These are phyloP conservation scores for Coniella vitis DNA, from an alignment of 2,329 filamentous ascomycete genomes.

Conservation along the genomic window DNA sequence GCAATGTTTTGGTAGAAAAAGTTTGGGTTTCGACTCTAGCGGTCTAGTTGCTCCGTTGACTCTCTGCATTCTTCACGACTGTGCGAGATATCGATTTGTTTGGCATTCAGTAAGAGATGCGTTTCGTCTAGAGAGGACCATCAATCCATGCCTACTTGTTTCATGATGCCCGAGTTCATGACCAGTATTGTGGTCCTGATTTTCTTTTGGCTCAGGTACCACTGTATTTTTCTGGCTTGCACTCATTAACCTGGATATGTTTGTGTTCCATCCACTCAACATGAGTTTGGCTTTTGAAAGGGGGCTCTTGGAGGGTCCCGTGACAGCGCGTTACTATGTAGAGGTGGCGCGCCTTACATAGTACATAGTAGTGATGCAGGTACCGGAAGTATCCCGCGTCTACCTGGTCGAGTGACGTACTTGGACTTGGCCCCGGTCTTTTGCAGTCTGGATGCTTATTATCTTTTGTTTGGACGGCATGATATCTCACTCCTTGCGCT, in stretches of 20 bases:
- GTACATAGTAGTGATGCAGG: too few relatives aligned
- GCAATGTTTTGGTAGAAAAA: constrained; percentile 7
- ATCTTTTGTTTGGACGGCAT: too few relatives aligned
- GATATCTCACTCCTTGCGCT: too few relatives aligned
- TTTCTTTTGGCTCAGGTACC: too few relatives aligned
- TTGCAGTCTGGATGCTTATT: too few relatives aligned
- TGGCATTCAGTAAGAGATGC: background rate
- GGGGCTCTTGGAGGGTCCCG: too few relatives aligned
- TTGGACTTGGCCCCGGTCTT: background rate
- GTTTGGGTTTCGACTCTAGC: constrained; percentile 4
- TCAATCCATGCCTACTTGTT: background rate
- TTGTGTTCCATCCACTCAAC: too few relatives aligned
- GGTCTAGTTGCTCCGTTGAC: background rate
- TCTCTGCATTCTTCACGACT: background rate
- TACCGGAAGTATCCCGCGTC: background rate
- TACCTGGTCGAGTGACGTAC: background rate
- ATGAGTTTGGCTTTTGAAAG: too few relatives aligned
- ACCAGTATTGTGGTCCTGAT: too few relatives aligned
- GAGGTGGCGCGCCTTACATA: background rate
- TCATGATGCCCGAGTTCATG: background rate
- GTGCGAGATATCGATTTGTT: background rate
- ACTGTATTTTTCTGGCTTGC: too few relatives aligned
- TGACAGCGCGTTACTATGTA: background rate
- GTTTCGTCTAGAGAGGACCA: background rate
- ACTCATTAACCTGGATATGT: too few relatives aligned